Conservation (phyloP, 176 grass and related monocot species). For the bread wheat (Triticum aestivum) region IWGSC_CS_RefSeq_v2.1 NC_057812.1:709701914-709702413, state of each 20-base stretch:
- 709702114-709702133: not conserved
- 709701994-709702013: not conserved
- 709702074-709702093: no score
- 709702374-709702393: no score
- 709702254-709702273: not conserved
- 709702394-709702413: not conserved
- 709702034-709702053: not conserved
- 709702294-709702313: no score
- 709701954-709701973: not conserved
- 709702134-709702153: no score
- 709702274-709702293: not conserved
- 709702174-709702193: no score
- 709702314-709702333: no score
- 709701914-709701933: not conserved
- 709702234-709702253: not conserved
- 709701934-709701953: not conserved
- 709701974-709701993: not conserved
- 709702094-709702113: not conserved
- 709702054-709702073: not conserved
- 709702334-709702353: no score
- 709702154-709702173: not conserved
- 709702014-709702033: not conserved
- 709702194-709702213: not conserved
- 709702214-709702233: not conserved
- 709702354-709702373: no score